A percentile compares a stretch with the other conserved stretches of the same genome.
Conservation (phyloP, 768 basidiomycete species). For the Holtermanniella nyarrowii region DNA sequence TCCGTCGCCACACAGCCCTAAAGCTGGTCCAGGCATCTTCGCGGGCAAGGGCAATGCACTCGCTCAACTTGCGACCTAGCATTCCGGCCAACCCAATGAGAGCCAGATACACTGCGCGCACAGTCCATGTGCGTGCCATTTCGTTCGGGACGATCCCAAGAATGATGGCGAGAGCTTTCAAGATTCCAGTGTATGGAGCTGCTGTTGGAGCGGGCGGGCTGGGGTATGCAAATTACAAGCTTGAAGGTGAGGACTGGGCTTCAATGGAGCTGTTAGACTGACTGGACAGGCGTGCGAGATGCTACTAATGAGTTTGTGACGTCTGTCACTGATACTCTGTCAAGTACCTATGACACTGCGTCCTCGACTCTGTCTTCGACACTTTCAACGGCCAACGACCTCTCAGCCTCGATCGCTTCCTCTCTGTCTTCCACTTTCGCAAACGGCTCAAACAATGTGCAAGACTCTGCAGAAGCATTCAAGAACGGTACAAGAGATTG, state of each 20-base stretch:
- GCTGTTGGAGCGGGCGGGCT: slow-evolving; percentile 83
- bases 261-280: slow-evolving; percentile 2
- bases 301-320: slow-evolving; percentile 62
- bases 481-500: slow-evolving; percentile 29
- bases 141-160: slow-evolving; percentile 84
- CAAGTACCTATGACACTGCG: slow-evolving; percentile 23
- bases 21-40: no score
- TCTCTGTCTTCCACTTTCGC: slow-evolving; percentile 51
- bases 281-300: slow-evolving; percentile 50
- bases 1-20: no score
- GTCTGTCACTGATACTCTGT: slow-evolving; percentile 43
- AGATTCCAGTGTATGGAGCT: slow-evolving; percentile 76
- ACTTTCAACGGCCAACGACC: slow-evolving; percentile 26
- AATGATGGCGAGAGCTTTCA: slow-evolving; percentile 75
- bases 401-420: slow-evolving; percentile 67
- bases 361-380: slow-evolving; percentile 19
- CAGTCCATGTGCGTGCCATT: slow-evolving; percentile 23
- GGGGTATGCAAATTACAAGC: slow-evolving; percentile 92
- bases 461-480: slow-evolving; percentile 24
- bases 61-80: no score
- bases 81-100: no score
- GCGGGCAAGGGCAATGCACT: no score
- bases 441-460: slow-evolving; percentile 11
- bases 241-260: slow-evolving; percentile 60
- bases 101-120: no score